Base-by-base conservation (phyloP, 2,329 filamentous ascomycete species). In the Orbilia blumenaviensis region DNA sequence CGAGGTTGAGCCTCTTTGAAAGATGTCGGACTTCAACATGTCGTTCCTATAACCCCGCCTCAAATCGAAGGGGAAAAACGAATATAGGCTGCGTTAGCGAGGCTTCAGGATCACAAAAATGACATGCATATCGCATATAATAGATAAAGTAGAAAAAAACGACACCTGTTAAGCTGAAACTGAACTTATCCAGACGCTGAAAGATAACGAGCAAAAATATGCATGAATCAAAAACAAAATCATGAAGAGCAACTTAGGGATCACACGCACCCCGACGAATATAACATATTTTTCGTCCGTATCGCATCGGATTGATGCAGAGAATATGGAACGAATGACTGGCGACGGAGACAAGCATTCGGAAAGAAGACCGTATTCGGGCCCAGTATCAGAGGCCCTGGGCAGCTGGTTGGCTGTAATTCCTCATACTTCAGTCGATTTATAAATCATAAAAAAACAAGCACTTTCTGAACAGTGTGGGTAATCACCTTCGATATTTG, bases 21-120 rank as follows among this genome's bases (percentile, higher is more conserved):
- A 95, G 87, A 81, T 96, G 91, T 79, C 90, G 91, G 78, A 98
- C 89, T 79, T 94, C 90, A 48, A 99, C 87, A 79, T 89, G 92
- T 78, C 91, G 88, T 78, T 96, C 91, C 89, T 91, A 77, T 68
- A 27, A 52, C 38, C n/a, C 16, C 23, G n/a, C 52, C 12, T 14
- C 38, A 38, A 16, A 42, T 66, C n/a, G n/a, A n/a, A n/a, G n/a
- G n/a, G n/a, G n/a, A 25, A 32, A 29, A 42, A 41, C 5, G 32
- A 21, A 38, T 21, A 23, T 7, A 16, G 66, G 21, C 44, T n/a
- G 38, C 54, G 48, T 77, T 64, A 77, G 56, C 67, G 50, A 60
- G 14, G 50, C 42, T 42, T 52, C 27, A 23, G 41, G n/a, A 48
- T 66, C 21, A n/a, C 23, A 25, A 41, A 21, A 44, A 60, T 52